These are phyloP conservation scores for Fusarium chaquense DNA, from an alignment of 2,329 filamentous ascomycete species.

Conservation along the genomic window DNA sequence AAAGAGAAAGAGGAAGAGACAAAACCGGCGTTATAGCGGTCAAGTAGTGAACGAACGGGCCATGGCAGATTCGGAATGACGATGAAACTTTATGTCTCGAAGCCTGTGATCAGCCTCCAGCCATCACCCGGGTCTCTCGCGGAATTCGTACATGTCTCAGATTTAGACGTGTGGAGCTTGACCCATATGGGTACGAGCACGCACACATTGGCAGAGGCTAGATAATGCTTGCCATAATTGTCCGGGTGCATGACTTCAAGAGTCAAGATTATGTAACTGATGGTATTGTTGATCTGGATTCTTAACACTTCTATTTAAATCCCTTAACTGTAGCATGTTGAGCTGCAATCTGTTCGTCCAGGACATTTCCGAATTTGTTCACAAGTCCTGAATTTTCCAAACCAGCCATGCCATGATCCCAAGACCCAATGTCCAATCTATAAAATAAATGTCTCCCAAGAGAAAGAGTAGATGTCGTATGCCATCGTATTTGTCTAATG, in stretches of 20 bases:
- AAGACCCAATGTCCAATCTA: slow-evolving; percentile 5
- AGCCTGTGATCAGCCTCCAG: background rate
- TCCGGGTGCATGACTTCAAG: background rate
- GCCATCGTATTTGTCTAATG: slow-evolving; percentile 29
- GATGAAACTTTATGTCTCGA: slow-evolving; percentile 35
- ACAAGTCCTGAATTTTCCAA: background rate
- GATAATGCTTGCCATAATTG: background rate
- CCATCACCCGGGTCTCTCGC: background rate
- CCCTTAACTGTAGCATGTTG: background rate
- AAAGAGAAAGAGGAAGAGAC: background rate
- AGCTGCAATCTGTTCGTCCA: background rate
- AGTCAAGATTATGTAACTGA: background rate
- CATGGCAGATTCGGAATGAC: slow-evolving; percentile 20
- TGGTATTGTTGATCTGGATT: background rate
- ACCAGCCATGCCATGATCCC: slow-evolving; percentile 4
- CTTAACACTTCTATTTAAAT: background rate
- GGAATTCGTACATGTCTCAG: slow-evolving; percentile 9
- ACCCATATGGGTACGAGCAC: background rate
- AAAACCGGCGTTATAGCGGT: slow-evolving; percentile 7
- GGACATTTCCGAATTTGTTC: slow-evolving; percentile 2
- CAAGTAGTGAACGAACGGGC: background rate
- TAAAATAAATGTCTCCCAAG: slow-evolving; percentile 13
- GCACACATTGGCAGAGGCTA: background rate
- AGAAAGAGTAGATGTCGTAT: slow-evolving; percentile 2
- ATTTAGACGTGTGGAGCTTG: background rate